Evolutionary conservation across 257 asterid genomes (phyloP), one percentile per base, ranked within the genome.

Genomic region (Gentiana dahurica): DNA sequence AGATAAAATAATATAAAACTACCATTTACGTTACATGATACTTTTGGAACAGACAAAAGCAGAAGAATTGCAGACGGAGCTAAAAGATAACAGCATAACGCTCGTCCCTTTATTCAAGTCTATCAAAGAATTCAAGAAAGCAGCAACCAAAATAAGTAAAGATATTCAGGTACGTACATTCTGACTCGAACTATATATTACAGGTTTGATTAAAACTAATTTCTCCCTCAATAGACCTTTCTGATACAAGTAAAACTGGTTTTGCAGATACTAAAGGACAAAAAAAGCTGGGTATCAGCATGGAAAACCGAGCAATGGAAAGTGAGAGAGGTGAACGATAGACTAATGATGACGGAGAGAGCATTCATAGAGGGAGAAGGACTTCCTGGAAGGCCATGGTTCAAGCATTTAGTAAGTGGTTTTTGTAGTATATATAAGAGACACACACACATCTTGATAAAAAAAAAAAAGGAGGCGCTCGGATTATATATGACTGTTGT

Each of bases 301-400:
- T 56, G 62, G 62, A 79, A 71, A 63, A 71, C 62, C 53, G 68
- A 57, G 11, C 5, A 61, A 34, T 62, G 61, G 68, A 76, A 78
- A 70, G 75, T 71, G 32, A 55, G 93, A 73, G 95, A 78, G 58
- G 36, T 89, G 72, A 89, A 83, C 24, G 94, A 86, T 71, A 68
- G 88, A 57, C 77, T 83, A 34, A 83, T 89, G 89, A 80, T 86
- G 94, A 65, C 94, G 12, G 95, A 89, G 64, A 84, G 97, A 57
- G 94, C 90, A 43, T 89, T 89, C 65, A 75, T 82, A 11, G 88
- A 79, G 6, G 66, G 79, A 9, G 87, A 86, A 11, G 97, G 95
- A 57, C 94, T 89, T 36, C 24, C 77, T 1, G 84, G 78, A 61
- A 73, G 97, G 70, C 53, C 70, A 60, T 89, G 95, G 95, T 80